Evolutionary conservation across 2,329 filamentous ascomycete genomes (phyloP), one percentile per base, ranked within the genome.

Genomic region (Apiospora phragmitis): DNA sequence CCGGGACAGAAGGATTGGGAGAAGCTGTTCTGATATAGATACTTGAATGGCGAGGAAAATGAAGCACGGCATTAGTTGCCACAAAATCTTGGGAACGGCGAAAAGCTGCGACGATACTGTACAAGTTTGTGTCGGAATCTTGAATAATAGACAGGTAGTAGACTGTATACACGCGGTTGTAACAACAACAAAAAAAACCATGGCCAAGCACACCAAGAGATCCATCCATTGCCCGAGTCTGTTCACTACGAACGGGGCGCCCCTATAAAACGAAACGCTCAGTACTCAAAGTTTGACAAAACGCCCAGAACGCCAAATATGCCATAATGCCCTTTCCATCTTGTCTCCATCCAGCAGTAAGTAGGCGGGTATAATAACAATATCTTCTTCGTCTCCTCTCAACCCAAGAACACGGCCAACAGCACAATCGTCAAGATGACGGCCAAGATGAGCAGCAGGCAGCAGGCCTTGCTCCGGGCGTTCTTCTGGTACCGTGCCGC

Each of bases 401-500:
- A 97, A 71, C 93, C 92, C 76, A 97, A 80, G 68, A 94, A 90
- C 68, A 95, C 93, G 18, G 96, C 97, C 75, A 99, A 83, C 71
- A 99, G 87, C 62, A 99, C 91, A 75, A 99, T 94, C 4, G 94
- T 92, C 77, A 98, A 81, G 71, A 99, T 96, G 66, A 99, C 89
- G 1, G 93, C 92, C 78, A 99, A 81, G 72, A 99, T 95, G 68
- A 99, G 83, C 77, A 99, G 83, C 79, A 99, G 84, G 80, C 95
- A 98, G 81, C 95, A 99, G 51, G 94, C 93, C 87, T 97, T 98
- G 83, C 94, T 96, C 74, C 97, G 89, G 38, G 96, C 96, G 73
- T 94, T 95, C 88, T 95, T 97, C 86, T 99, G 97, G 82, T 98
- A 97, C 77, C 94, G 87, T 73, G 92, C 94, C 24, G 96, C 96